Conservation (phyloP, 2,329 filamentous ascomycete species). For the Ophiognomonia clavigignenti-juglandacearum region DNA sequence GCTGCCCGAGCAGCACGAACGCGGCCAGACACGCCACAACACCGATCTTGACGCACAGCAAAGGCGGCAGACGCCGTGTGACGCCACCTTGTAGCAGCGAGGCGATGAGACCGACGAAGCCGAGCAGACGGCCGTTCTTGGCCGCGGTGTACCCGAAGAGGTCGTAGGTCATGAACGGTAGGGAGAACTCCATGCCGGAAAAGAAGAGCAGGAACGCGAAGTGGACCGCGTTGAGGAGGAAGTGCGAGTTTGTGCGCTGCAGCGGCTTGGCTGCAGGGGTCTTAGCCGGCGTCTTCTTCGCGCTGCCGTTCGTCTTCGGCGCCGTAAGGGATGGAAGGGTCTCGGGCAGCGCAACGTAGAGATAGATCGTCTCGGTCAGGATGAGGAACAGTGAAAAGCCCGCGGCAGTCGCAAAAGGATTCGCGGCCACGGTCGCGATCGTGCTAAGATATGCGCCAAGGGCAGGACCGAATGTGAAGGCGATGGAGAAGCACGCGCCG, state of each 20-base stretch:
- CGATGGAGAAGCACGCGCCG: conserved; percentile 92
- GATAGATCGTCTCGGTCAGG: conserved; percentile 79
- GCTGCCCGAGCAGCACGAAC: conserved; percentile 72
- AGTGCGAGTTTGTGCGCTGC: conserved; percentile 74
- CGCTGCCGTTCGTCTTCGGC: conserved; percentile 11
- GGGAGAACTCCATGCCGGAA: conserved; percentile 90
- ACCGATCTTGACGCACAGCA: conserved; percentile 74
- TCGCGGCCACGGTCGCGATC: conserved; percentile 72
- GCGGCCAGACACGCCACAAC: conserved; percentile 72
- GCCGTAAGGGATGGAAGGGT: conserved; percentile 64
- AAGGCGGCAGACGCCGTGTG: conserved; percentile 76
- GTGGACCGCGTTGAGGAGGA: conserved; percentile 78
- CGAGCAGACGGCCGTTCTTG: conserved; percentile 79
- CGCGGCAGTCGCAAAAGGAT: conserved; percentile 91
- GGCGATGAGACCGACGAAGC: conserved; percentile 86
- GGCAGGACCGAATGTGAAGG: conserved; percentile 93
- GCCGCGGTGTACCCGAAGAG: conserved; percentile 78
- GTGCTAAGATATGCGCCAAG: conserved; percentile 82
- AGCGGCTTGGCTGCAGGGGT: conserved; percentile 22
- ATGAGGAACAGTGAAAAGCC: conserved; percentile 83
- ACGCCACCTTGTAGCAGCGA: conserved; percentile 92
- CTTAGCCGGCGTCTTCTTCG: conserved; percentile 22
- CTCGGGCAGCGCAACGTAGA: conserved; percentile 82
- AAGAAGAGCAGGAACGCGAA: conserved; percentile 94
- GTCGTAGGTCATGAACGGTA: conserved; percentile 96